Conservation (phyloP, 805 yeast species). For the Kodamaea lidongshanica region DNA sequence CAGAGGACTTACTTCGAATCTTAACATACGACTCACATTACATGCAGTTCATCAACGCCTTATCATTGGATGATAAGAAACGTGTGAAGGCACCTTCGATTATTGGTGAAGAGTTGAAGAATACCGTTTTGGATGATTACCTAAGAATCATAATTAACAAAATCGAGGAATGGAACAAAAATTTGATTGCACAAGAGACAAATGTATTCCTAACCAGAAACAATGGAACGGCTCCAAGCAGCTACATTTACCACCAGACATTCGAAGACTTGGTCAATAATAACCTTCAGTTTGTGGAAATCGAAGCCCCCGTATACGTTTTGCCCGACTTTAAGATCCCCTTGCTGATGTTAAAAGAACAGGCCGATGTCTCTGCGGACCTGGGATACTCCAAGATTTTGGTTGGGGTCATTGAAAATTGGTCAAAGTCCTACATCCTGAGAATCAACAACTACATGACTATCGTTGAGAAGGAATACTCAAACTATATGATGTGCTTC, state of each 20-base stretch:
- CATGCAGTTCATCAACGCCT: constrained; percentile 27
- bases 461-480: constrained; percentile 42
- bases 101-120: constrained; percentile 67
- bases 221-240: constrained; percentile 61
- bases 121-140: constrained; percentile 70
- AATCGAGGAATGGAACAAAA: constrained; percentile 80
- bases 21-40: constrained; percentile 73
- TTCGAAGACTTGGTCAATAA: constrained; percentile 35
- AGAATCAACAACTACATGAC: constrained; percentile 61
- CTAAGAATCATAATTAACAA: constrained; percentile 62
- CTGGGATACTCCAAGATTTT: constrained; percentile 76
- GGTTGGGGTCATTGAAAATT: constrained; percentile 70
- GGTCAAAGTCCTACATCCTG: constrained; percentile 52
- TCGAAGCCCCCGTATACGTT: constrained; percentile 46
- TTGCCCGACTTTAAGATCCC: constrained; percentile 75
- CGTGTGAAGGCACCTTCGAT: constrained; percentile 42
- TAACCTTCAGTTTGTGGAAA: constrained; percentile 26
- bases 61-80: constrained; percentile 24
- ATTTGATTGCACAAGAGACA: constrained; percentile 61
- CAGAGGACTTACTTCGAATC: constrained; percentile 65
- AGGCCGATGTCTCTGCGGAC: constrained; percentile 80
- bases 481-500: constrained; percentile 36
- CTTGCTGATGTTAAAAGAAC: constrained; percentile 80
- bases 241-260: constrained; percentile 49
- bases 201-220: constrained; percentile 57